A percentile compares a stretch with the other conserved stretches of the same genome.
These are phyloP conservation scores for Ustilago esculenta DNA, from an alignment of 1,284 basidiomycete species.

Conservation along the genomic window DNA sequence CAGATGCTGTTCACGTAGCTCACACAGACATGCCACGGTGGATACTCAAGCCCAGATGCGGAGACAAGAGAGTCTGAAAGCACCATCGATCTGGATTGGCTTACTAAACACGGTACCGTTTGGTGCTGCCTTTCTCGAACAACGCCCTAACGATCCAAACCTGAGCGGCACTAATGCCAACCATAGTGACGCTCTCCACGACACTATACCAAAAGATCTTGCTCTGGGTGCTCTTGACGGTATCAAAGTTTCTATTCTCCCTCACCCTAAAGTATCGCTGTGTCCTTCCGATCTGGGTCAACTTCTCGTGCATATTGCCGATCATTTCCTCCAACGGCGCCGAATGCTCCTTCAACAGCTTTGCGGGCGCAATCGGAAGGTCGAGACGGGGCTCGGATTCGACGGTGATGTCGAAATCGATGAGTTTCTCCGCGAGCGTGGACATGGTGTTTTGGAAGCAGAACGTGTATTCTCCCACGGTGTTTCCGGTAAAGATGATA, in stretches of 20 bases:
- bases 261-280: conserved; percentile 65
- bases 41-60: too few species aligned
- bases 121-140: conserved; percentile 60
- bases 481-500: conserved; percentile 94
- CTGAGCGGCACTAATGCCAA: conserved; percentile 59
- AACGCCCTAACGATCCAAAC: conserved; percentile 60
- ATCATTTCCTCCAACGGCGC: conserved; percentile 64
- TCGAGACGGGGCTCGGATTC: conserved; percentile 64
- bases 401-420: conserved; percentile 67
- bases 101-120: conserved; percentile 61
- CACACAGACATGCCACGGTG: too few species aligned
- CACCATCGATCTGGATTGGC: too few species aligned
- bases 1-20: too few species aligned
- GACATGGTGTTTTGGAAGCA: conserved; percentile 90
- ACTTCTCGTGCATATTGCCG: conserved; percentile 43
- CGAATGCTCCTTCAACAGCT: conserved; percentile 58
- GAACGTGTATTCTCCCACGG: conserved; percentile 93
- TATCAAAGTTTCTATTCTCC: conserved; percentile 63
- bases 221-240: conserved; percentile 56
- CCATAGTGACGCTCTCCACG: conserved; percentile 57
- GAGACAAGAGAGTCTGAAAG: too few species aligned
- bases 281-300: conserved; percentile 55
- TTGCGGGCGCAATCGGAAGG: conserved; percentile 53
- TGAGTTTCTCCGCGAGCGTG: conserved; percentile 57
- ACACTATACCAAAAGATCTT: conserved; percentile 64